Evolutionary conservation across 2,329 filamentous ascomycete species (phyloP).

Genomic region (Lecanicillium sp.): DNA sequence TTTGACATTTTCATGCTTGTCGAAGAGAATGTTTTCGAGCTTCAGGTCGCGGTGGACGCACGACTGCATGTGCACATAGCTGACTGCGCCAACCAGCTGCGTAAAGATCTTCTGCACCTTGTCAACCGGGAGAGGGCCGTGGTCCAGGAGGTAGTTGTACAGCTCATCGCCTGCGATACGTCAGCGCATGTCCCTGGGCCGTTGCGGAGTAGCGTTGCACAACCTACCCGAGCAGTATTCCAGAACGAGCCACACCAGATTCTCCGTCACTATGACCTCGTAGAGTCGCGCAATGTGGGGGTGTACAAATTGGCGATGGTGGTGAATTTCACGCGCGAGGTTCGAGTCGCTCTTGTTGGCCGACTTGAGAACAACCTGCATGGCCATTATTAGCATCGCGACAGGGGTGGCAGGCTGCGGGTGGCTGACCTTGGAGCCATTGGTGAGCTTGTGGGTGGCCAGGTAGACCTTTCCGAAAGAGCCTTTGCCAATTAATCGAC

Average conservation of each 20-base stretch:
- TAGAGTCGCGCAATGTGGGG: slow-evolving; percentile 95
- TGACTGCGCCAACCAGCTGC: slow-evolving; percentile 89
- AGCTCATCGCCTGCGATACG: slow-evolving; percentile 72
- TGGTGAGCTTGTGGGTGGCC: slow-evolving; percentile 92
- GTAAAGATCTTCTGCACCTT: slow-evolving; percentile 96
- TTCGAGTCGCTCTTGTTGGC: slow-evolving; percentile 95
- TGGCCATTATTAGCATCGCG: not conserved
- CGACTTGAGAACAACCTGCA: slow-evolving; percentile 92
- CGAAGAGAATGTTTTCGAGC: slow-evolving; percentile 81
- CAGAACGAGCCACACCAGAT: slow-evolving; percentile 88
- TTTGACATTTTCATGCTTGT: slow-evolving; percentile 97
- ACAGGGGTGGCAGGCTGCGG: not conserved
- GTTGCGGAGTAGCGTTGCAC: slow-evolving; percentile 3
- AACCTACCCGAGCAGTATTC: slow-evolving; percentile 88
- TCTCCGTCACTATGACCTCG: slow-evolving; percentile 96
- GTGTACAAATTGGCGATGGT: slow-evolving; percentile 95
- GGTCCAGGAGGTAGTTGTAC: slow-evolving; percentile 87
- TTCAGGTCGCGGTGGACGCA: slow-evolving; percentile 97
- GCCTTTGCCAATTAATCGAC: slow-evolving; percentile 89
- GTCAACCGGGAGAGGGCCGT: slow-evolving; percentile 74
- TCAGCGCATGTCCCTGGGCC: not conserved
- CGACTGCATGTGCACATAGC: slow-evolving; percentile 89
- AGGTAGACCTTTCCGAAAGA: slow-evolving; percentile 98
- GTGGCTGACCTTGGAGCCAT: slow-evolving; percentile 82
- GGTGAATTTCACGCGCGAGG: slow-evolving; percentile 93